Evolutionary conservation across 163 green algal genomes (phyloP).

Genomic region (Dunaliella salina): DNA sequence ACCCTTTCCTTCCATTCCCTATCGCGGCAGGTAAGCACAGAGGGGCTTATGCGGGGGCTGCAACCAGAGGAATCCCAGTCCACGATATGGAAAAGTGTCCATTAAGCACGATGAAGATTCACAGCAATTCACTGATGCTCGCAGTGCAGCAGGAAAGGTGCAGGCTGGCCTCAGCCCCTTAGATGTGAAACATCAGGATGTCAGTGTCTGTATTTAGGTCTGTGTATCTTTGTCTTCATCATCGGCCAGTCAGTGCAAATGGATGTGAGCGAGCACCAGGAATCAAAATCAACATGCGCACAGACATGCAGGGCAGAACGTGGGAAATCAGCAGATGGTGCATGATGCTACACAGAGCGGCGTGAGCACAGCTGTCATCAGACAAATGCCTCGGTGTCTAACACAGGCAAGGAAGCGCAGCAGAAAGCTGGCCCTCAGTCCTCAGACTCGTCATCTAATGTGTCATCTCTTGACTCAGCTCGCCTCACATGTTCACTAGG

Average conservation of each 20-base stretch:
- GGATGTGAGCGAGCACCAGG: background rate
- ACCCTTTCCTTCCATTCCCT: no score
- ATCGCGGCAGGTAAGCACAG: no score
- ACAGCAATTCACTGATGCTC: no score
- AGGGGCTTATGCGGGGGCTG: no score
- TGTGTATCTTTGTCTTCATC: conserved; percentile 12
- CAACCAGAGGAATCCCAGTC: no score
- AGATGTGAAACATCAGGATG: conserved; percentile 12
- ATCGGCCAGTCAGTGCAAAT: background rate
- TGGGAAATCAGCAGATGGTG: background rate
- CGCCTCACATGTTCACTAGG: background rate
- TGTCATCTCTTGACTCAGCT: conserved; percentile 15
- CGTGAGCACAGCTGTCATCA: conserved; percentile 1
- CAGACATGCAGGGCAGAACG: no score
- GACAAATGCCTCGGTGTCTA: conserved; percentile 18
- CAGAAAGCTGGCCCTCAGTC: conserved; percentile 4
- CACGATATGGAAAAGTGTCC: no score
- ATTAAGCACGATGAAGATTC: no score
- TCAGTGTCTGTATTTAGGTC: conserved; percentile 8
- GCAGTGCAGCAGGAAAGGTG: background rate
- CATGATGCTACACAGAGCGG: background rate
- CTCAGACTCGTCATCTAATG: conserved; percentile 20
- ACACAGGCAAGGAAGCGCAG: conserved; percentile 5
- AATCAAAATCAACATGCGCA: background rate
- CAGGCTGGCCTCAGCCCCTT: conserved; percentile 1